phyloP scores from a whole-genome alignment of 2,329 filamentous ascomycete species.

The Ophiocordyceps camponoti-leonardi region DNA sequence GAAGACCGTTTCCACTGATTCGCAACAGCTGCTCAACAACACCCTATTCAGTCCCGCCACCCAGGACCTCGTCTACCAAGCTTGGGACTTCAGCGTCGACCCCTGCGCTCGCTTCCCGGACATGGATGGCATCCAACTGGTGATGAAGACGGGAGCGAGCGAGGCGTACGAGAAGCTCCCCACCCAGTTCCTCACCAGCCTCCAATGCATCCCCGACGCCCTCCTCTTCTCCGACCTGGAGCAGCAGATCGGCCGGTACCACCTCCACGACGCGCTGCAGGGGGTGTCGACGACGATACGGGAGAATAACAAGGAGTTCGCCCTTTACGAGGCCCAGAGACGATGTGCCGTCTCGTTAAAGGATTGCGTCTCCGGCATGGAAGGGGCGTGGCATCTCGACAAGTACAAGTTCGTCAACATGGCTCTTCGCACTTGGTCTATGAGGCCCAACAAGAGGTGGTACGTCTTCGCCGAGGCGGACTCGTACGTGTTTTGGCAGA shows the following conservation, averaged over 20 bases:
- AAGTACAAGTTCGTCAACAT: slow-evolving; percentile 47
- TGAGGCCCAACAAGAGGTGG: slow-evolving; percentile 36
- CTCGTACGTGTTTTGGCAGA: slow-evolving; percentile 38
- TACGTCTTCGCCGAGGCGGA: slow-evolving; percentile 44
- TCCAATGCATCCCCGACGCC: slow-evolving; percentile 36
- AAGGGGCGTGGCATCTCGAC: slow-evolving; percentile 34
- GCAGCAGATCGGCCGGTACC: slow-evolving; percentile 29
- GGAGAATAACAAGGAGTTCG: slow-evolving; percentile 23
- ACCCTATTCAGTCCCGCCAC: slow-evolving; percentile 18
- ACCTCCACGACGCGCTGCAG: slow-evolving; percentile 22
- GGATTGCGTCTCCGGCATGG: slow-evolving; percentile 18
- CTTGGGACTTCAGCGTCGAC: slow-evolving; percentile 16
- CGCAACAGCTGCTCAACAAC: background rate
- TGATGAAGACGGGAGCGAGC: slow-evolving; percentile 43
- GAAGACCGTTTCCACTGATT: background rate
- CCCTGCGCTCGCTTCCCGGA: slow-evolving; percentile 24
- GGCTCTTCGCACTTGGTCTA: slow-evolving; percentile 34
- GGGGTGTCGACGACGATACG: too few relatives aligned
- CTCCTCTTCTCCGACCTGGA: slow-evolving; percentile 42
- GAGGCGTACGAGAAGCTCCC: slow-evolving; percentile 36
- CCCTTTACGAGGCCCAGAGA: slow-evolving; percentile 25
- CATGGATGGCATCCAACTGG: slow-evolving; percentile 26
- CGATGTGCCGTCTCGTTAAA: slow-evolving; percentile 28
- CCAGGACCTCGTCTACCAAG: slow-evolving; percentile 13
- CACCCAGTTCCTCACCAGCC: slow-evolving; percentile 34